These are phyloP conservation scores for Multifurca ochricompacta DNA, from an alignment of 768 basidiomycete species.

Conservation along the genomic window DNA sequence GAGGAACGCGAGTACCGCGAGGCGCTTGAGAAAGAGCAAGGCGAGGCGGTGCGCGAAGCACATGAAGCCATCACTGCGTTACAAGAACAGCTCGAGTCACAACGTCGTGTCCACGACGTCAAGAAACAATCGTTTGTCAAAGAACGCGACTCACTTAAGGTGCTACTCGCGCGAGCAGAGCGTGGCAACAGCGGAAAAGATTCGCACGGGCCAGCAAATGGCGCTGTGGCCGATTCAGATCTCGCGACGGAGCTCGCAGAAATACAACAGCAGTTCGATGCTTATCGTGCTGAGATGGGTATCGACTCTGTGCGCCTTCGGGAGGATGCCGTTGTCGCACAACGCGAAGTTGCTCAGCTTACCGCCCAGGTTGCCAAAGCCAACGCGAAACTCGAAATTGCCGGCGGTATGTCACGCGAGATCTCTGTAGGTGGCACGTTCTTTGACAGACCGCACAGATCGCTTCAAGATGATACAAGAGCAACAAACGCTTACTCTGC, in stretches of 20 bases:
- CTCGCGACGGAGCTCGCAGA: constrained; percentile 57
- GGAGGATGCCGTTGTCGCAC: constrained; percentile 57
- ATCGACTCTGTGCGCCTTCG: constrained; percentile 64
- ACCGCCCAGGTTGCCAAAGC: constrained; percentile 71
- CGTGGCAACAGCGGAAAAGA: constrained; percentile 23
- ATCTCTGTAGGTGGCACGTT: not conserved
- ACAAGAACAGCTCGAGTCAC: constrained; percentile 66
- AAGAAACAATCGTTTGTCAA: constrained; percentile 75
- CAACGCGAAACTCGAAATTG: constrained; percentile 71
- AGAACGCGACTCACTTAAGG: constrained; percentile 80
- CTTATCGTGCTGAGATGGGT: constrained; percentile 73
- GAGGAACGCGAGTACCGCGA: constrained; percentile 74
- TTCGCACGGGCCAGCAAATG: constrained; percentile 23
- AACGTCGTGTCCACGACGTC: constrained; percentile 62
- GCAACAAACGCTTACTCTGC: constrained; percentile 50
- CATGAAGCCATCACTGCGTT: constrained; percentile 79
- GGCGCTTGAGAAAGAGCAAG: constrained; percentile 63
- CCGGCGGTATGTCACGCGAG: constrained; percentile 49
- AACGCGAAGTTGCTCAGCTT: constrained; percentile 59
- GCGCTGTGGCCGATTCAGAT: constrained; percentile 27
- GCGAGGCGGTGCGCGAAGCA: constrained; percentile 78
- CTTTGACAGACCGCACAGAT: constrained; percentile 34
- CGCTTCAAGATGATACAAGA: constrained; percentile 67
- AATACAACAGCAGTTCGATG: constrained; percentile 73
- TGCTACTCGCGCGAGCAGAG: constrained; percentile 56